Evolutionary conservation across 495 filamentous ascomycete species (phyloP).

Genomic region (Podospora anserina): DNA sequence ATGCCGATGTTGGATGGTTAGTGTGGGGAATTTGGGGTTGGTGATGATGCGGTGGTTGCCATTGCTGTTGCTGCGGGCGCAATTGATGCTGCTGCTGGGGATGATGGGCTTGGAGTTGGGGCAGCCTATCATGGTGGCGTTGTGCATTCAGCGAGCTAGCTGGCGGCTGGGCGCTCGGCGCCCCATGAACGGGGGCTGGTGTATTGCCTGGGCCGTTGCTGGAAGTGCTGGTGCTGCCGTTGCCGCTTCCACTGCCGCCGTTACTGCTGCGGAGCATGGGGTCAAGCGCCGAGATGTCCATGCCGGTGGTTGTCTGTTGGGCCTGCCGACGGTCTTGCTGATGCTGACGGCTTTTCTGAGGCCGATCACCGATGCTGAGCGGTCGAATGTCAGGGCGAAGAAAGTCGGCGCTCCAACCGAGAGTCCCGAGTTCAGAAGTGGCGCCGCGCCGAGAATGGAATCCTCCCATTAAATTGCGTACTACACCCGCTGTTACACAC

Average conservation of each 20-base stretch:
- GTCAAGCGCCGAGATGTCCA: constrained; percentile 11
- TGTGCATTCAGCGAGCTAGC: not conserved
- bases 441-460: not conserved
- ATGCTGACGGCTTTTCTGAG: constrained; percentile 21
- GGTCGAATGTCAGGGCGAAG: constrained; percentile 2
- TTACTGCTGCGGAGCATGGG: constrained; percentile 16
- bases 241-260: constrained; percentile 3
- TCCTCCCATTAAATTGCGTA: not conserved
- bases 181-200: not conserved
- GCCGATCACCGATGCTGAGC: constrained; percentile 26
- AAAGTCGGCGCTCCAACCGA: constrained; percentile 12
- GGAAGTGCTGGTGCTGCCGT: not conserved
- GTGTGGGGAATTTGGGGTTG: constrained; percentile 1
- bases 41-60: constrained; percentile 6
- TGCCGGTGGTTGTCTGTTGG: constrained; percentile 11
- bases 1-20: constrained; percentile 8
- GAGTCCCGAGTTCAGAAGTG: not conserved
- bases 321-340: constrained; percentile 7
- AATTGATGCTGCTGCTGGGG: not conserved
- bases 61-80: constrained; percentile 12
- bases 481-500: not conserved
- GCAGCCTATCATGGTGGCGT: constrained; percentile 9
- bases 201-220: constrained; percentile 11
- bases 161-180: constrained; percentile 3
- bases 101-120: constrained; percentile 12